Percentiles rank a stretch among this genome's conserved stretches.
Evolutionary conservation across 441 rosid genomes (phyloP).

Genomic region (Pelargonium myrrhifolium): DNA sequence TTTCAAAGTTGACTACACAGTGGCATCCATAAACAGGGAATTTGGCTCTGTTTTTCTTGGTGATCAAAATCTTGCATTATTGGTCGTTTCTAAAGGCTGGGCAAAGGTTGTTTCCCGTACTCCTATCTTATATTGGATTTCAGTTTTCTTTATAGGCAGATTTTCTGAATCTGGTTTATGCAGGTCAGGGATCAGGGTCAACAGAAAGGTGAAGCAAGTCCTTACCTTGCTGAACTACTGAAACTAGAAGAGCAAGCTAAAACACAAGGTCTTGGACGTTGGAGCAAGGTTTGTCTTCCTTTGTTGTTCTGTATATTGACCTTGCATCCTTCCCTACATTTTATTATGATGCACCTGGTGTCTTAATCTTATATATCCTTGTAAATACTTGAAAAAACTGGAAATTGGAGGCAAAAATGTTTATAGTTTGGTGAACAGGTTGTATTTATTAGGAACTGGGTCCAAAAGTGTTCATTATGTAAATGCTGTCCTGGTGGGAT

Average conservation of each 20-base stretch:
- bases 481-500: neutral
- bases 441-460: neutral
- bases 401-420: neutral
- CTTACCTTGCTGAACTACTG: constrained; percentile 58
- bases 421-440: neutral
- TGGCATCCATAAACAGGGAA: constrained; percentile 61
- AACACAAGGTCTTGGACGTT: constrained; percentile 67
- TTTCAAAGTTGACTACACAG: constrained; percentile 77
- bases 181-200: constrained; percentile 82
- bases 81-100: constrained; percentile 76
- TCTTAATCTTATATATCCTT: neutral
- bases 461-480: neutral
- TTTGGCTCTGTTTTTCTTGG: constrained; percentile 81
- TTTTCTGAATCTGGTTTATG: constrained; percentile 20
- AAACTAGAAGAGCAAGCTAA: constrained; percentile 71
- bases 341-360: neutral
- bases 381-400: neutral
- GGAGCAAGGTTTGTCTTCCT: constrained; percentile 67
- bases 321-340: neutral
- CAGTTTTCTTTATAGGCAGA: neutral
- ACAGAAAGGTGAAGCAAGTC: constrained; percentile 83
- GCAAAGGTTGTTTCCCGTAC: constrained; percentile 49
- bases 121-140: constrained; percentile 15
- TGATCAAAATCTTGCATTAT: constrained; percentile 53
- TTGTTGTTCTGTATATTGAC: neutral